Evolutionary conservation across 768 basidiomycete species (phyloP).

Genomic region (Termitomyces sp.): DNA sequence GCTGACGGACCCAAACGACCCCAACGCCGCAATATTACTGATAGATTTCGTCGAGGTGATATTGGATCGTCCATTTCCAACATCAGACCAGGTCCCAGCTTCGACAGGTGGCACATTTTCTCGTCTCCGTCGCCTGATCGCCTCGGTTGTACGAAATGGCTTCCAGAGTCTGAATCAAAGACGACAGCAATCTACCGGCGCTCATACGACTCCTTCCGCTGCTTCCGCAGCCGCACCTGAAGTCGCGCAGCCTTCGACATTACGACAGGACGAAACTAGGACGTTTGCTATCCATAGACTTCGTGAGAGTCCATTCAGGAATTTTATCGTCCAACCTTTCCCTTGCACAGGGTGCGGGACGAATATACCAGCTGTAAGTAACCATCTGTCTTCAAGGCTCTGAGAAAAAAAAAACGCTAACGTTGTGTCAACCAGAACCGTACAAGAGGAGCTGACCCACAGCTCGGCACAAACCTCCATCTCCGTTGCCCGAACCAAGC

Average conservation of each 20-base stretch:
- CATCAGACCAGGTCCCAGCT: background rate
- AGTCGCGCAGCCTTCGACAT: background rate
- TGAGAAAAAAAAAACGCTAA: background rate
- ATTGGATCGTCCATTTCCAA: background rate
- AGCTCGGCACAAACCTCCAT: conserved; percentile 1
- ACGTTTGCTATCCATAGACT: background rate
- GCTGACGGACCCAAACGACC: background rate
- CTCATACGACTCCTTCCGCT: background rate
- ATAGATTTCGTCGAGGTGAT: background rate
- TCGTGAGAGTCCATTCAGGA: background rate
- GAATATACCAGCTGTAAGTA: conserved; percentile 4
- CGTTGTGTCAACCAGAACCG: background rate
- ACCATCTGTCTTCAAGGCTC: background rate
- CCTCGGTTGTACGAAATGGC: background rate
- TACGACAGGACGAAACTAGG: background rate
- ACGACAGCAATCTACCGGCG: background rate
- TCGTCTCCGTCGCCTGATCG: background rate
- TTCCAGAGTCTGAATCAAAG: background rate
- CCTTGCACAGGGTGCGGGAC: background rate
- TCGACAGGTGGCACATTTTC: background rate
- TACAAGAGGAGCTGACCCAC: background rate
- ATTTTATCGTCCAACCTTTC: background rate
- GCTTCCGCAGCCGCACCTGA: background rate
- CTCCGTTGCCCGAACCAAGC: background rate
- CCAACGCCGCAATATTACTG: background rate